phyloP scores from a whole-genome alignment of 306 rosid species.

The Benincasa hispida region DNA sequence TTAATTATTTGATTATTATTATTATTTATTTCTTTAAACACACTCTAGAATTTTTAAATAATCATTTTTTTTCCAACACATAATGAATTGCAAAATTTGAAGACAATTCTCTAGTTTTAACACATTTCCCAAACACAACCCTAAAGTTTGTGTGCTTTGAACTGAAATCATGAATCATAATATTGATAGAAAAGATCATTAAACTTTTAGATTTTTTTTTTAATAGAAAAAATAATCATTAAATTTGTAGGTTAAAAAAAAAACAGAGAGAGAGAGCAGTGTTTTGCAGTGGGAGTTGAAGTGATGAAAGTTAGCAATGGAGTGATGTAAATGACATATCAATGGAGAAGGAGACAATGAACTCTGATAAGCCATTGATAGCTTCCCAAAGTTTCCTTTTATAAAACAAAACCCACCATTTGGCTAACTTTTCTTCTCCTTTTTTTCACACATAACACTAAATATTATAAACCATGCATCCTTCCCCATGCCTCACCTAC shows the following conservation, averaged over 20 bases:
- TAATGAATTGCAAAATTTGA: too few relatives aligned
- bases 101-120: too few relatives aligned
- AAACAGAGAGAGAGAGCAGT: neutral
- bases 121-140: too few relatives aligned
- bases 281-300: neutral
- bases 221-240: too few relatives aligned
- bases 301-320: neutral
- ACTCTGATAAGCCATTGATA: neutral
- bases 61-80: too few relatives aligned
- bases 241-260: too few relatives aligned
- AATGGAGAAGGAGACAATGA: neutral
- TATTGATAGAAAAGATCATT: too few relatives aligned
- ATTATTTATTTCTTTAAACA: too few relatives aligned
- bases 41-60: too few relatives aligned
- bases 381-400: neutral
- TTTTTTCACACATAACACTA: neutral
- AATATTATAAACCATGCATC: neutral
- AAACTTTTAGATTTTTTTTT: too few relatives aligned
- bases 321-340: neutral
- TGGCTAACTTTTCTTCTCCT: neutral
- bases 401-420: neutral
- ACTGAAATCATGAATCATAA: neutral
- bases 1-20: too few relatives aligned
- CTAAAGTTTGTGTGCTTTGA: neutral
- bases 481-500: neutral